phyloP scores from a whole-genome alignment of 768 basidiomycete genomes.

The Phylloporus sp. region DNA sequence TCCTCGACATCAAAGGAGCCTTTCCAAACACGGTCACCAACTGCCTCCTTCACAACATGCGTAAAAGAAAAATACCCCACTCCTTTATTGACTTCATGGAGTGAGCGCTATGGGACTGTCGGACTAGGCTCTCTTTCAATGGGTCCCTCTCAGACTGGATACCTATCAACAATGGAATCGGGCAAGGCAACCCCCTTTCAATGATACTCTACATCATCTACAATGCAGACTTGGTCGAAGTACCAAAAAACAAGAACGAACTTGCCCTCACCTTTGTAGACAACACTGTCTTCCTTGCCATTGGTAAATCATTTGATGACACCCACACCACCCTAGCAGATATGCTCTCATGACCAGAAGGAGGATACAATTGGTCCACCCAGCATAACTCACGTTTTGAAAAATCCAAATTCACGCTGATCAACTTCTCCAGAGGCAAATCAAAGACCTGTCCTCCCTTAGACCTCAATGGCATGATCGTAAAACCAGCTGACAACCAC shows the following conservation, averaged over 20 bases:
- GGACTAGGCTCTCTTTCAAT: slow-evolving; percentile 20
- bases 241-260: slow-evolving; percentile 6
- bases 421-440: slow-evolving; percentile 3
- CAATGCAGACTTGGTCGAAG: slow-evolving; percentile 22
- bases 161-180: slow-evolving; percentile 20
- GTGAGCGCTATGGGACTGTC: neutral
- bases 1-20: slow-evolving; percentile 1
- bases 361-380: slow-evolving; percentile 15
- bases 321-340: slow-evolving; percentile 16
- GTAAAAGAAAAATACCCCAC: neutral
- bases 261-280: slow-evolving; percentile 29
- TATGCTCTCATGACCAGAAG: slow-evolving; percentile 22
- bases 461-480: neutral
- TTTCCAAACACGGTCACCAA: slow-evolving; percentile 4
- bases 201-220: slow-evolving; percentile 31
- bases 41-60: slow-evolving; percentile 5
- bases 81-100: slow-evolving; percentile 5
- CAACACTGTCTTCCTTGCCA: slow-evolving; percentile 24
- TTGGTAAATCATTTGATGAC: slow-evolving; percentile 18
- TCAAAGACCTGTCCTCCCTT: neutral
- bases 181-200: slow-evolving; percentile 32
- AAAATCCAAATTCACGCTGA: slow-evolving; percentile 17
- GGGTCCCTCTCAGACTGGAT: slow-evolving; percentile 17
- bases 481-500: neutral
- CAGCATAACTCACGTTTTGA: slow-evolving; percentile 24